Percentiles rank a stretch among this genome's conserved stretches.
These are phyloP conservation scores for Talaromyces stipitatus DNA, from an alignment of 495 filamentous ascomycete genomes.

Conservation along the genomic window DNA sequence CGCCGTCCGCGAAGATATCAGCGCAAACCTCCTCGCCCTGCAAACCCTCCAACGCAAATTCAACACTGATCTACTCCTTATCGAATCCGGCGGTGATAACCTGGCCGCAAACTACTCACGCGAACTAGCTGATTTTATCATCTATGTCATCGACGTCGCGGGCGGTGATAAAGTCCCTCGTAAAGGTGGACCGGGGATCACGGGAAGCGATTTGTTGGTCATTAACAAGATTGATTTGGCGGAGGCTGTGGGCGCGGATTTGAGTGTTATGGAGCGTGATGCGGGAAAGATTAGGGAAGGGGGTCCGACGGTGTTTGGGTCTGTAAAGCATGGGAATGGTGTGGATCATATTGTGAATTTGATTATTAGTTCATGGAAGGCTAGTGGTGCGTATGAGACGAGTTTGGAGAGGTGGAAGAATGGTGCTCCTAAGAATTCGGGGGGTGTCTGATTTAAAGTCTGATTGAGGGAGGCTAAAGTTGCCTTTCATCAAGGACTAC, in stretches of 20 bases:
- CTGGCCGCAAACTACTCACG: conserved; percentile 92
- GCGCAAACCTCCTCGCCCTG: conserved; percentile 82
- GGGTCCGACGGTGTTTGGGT: conserved; percentile 92
- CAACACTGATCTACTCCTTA: conserved; percentile 68
- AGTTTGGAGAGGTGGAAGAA: conserved; percentile 45
- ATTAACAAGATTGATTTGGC: conserved; percentile 97
- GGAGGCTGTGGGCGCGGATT: conserved; percentile 82
- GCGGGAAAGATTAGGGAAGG: conserved; percentile 91
- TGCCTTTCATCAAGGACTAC: too few relatives aligned
- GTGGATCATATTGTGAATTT: conserved; percentile 80
- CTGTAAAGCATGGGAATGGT: conserved; percentile 85
- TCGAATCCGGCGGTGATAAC: conserved; percentile 94
- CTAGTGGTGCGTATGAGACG: conserved; percentile 63
- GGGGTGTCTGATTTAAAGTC: conserved; percentile 21
- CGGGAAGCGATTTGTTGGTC: conserved; percentile 83
- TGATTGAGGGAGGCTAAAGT: too few relatives aligned
- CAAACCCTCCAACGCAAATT: conserved; percentile 77
- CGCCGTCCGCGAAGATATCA: conserved; percentile 95
- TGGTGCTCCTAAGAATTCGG: conserved; percentile 40
- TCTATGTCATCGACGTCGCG: conserved; percentile 96
- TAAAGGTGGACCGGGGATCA: conserved; percentile 96
- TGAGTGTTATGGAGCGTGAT: conserved; percentile 92
- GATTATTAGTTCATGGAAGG: conserved; percentile 88
- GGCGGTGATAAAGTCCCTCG: conserved; percentile 96
- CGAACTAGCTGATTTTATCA: conserved; percentile 92